Percentiles rank a stretch among this genome's conserved stretches.
phyloP scores from a whole-genome alignment of 768 basidiomycete genomes.

The Lactifluus subvellereus region DNA sequence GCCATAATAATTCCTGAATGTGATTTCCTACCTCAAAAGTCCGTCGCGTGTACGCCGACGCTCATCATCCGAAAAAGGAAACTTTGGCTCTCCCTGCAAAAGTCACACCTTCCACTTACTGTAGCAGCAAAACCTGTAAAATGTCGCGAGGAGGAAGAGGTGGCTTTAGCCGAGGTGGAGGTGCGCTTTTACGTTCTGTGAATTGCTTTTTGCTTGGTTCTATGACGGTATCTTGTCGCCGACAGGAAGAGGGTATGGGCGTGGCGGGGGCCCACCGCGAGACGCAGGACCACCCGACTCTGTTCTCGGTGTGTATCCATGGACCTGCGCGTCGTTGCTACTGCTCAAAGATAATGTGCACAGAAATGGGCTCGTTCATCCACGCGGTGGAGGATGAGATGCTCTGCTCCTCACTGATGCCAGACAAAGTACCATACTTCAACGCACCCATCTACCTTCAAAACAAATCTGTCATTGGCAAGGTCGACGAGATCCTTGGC shows the following conservation, averaged over 20 bases:
- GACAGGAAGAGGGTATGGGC: slow-evolving; percentile 53
- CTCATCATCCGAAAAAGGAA: slow-evolving; percentile 9
- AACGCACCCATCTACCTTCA: slow-evolving; percentile 97
- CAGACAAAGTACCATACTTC: slow-evolving; percentile 96
- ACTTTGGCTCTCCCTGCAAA: neutral
- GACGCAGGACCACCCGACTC: slow-evolving; percentile 75
- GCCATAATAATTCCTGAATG: neutral
- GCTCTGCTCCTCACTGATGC: slow-evolving; percentile 81
- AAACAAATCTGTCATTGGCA: slow-evolving; percentile 94
- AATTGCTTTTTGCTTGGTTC: neutral
- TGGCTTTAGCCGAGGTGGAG: slow-evolving; percentile 45
- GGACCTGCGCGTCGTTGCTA: neutral
- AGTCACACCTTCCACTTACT: neutral
- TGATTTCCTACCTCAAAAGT: neutral
- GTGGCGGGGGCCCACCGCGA: slow-evolving; percentile 58
- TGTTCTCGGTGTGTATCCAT: slow-evolving; percentile 54
- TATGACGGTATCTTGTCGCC: slow-evolving; percentile 14
- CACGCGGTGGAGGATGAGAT: slow-evolving; percentile 98
- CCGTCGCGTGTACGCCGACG: slow-evolving; percentile 1
- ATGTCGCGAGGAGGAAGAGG: slow-evolving; percentile 49
- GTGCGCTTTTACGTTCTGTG: slow-evolving; percentile 26
- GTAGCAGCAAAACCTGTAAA: slow-evolving; percentile 1
- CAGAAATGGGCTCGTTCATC: slow-evolving; percentile 88
- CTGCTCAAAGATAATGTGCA: slow-evolving; percentile 15
- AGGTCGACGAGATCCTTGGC: slow-evolving; percentile 98